Evolutionary conservation across 1,139 yeast genomes (phyloP).

Genomic region (Debaryomycetaceae sp.): DNA sequence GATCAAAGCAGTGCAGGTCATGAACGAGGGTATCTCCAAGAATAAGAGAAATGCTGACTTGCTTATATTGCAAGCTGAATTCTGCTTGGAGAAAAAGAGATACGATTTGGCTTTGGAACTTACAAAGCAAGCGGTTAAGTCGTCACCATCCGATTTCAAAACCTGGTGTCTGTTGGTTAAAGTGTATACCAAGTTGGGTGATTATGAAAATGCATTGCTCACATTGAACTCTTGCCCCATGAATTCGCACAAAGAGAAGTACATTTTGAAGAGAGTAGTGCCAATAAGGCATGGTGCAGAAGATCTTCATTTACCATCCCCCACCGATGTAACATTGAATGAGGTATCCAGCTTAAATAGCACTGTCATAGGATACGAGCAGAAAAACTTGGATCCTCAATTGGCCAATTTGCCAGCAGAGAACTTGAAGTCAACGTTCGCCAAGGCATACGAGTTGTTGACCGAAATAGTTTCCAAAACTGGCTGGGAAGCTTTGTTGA

Average conservation of each 20-base stretch:
- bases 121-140: constrained; percentile 71
- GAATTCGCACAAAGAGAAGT: constrained; percentile 69
- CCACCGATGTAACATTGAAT: constrained; percentile 72
- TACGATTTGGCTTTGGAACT: constrained; percentile 70
- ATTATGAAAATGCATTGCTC: constrained; percentile 72
- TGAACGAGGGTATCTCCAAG: constrained; percentile 56
- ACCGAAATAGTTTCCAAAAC: constrained; percentile 67
- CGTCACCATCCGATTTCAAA: constrained; percentile 81
- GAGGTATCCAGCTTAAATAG: constrained; percentile 56
- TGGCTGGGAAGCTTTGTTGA: constrained; percentile 89
- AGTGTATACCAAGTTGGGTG: constrained; percentile 66
- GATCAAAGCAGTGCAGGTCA: constrained; percentile 65
- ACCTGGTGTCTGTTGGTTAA: constrained; percentile 78
- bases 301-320: constrained; percentile 71
- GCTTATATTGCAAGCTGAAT: constrained; percentile 63
- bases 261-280: constrained; percentile 52
- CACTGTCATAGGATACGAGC: constrained; percentile 48
- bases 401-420: constrained; percentile 74
- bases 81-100: constrained; percentile 62
- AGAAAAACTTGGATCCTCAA: constrained; percentile 60
- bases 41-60: constrained; percentile 64
- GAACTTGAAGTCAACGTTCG: constrained; percentile 72
- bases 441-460: constrained; percentile 72
- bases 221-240: constrained; percentile 91
- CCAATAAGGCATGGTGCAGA: constrained; percentile 52